phyloP scores from a whole-genome alignment of 192 early-diverging fungal species.

The Linnemannia schmuckeri region DNA sequence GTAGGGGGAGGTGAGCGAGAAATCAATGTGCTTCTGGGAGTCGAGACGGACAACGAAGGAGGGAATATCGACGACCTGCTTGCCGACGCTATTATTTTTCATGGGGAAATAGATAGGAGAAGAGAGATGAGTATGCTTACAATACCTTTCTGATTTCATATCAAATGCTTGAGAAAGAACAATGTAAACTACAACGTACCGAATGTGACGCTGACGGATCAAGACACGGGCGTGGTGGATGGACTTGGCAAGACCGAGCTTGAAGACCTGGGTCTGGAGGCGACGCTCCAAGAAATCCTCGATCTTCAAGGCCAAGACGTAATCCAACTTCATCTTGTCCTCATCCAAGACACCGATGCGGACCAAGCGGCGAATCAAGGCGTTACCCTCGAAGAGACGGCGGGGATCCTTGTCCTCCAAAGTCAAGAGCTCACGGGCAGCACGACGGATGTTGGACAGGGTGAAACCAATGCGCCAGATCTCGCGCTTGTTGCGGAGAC shows the following conservation, averaged over 20 bases:
- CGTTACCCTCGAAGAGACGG: slow-evolving; percentile 99
- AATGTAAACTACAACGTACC: slow-evolving; percentile 56
- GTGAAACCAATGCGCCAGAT: slow-evolving; percentile 97
- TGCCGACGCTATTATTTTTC: slow-evolving; percentile 78
- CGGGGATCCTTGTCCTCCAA: slow-evolving; percentile 96
- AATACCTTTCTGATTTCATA: too few species aligned
- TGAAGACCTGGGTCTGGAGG: slow-evolving; percentile 99
- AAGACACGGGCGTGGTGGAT: slow-evolving; percentile 99
- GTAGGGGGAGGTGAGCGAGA: slow-evolving; percentile 89
- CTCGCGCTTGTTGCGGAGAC: slow-evolving; percentile 99
- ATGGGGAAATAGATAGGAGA: not conserved
- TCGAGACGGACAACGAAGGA: slow-evolving; percentile 90
- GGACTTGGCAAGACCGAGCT: slow-evolving; percentile 96
- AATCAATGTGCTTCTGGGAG: slow-evolving; percentile 74
- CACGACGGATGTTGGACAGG: slow-evolving; percentile 99
- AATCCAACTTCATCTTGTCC: slow-evolving; percentile 98
- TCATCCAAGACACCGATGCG: slow-evolving; percentile 99
- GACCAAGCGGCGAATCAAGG: slow-evolving; percentile 97
- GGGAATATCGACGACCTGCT: slow-evolving; percentile 98
- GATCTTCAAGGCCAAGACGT: slow-evolving; percentile 96
- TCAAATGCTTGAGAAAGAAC: too few species aligned
- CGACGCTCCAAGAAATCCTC: slow-evolving; percentile 99
- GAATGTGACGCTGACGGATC: slow-evolving; percentile 99
- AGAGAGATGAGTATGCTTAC: not conserved
- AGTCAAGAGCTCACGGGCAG: slow-evolving; percentile 98